Conservation (phyloP, 2,329 filamentous ascomycete species). For the Sclerotiophoma versabilis region DNA sequence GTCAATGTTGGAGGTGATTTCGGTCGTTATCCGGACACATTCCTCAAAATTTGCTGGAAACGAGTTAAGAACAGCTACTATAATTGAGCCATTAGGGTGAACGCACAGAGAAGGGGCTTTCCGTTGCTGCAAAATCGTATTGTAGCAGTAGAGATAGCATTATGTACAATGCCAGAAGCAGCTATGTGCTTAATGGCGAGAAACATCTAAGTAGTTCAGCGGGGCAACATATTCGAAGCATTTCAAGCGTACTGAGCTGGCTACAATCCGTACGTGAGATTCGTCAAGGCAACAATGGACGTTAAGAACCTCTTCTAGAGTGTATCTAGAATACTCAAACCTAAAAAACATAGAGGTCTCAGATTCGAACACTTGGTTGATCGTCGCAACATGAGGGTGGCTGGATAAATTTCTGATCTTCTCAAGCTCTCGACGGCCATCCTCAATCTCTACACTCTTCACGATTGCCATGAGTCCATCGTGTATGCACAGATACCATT, state of each 20-base stretch:
- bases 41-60: constrained; percentile 15
- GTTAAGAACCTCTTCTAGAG: constrained; percentile 14
- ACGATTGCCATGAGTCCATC: background rate
- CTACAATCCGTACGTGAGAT: constrained; percentile 12
- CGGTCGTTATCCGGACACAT: background rate
- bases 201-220: constrained; percentile 11
- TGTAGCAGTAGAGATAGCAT: constrained; percentile 3
- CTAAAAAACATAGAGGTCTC: background rate
- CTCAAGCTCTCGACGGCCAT: constrained; percentile 1
- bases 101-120: background rate
- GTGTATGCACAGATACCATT: constrained; percentile 1
- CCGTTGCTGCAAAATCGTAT: constrained; percentile 6
- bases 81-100: background rate
- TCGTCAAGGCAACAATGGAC: constrained; percentile 16
- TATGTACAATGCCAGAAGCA: constrained; percentile 14
- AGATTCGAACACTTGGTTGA: constrained; percentile 8
- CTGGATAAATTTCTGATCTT: constrained; percentile 4
- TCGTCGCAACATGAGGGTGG: constrained; percentile 10
- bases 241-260: constrained; percentile 1
- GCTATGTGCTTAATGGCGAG: constrained; percentile 13
- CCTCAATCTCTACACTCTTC: background rate
- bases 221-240: background rate
- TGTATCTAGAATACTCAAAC: constrained; percentile 16
- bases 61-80: background rate
- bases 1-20: constrained; percentile 10